These are phyloP conservation scores for Styphnolobium japonicum DNA, from an alignment of 306 rosid genomes.

Conservation along the genomic window DNA sequence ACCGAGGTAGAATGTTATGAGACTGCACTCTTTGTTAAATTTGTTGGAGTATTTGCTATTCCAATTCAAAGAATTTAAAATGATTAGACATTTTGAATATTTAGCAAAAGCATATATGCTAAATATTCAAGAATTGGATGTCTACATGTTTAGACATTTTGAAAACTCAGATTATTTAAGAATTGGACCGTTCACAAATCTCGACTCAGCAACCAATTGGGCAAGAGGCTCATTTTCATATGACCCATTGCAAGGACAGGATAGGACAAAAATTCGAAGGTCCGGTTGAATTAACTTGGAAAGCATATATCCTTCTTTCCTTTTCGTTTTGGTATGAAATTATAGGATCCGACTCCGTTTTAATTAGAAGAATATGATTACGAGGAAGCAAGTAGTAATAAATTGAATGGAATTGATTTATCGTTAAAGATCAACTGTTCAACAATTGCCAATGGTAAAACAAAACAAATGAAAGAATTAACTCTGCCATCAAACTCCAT, in stretches of 20 bases:
- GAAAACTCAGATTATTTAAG: neutral
- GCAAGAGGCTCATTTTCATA: neutral
- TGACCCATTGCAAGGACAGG: neutral
- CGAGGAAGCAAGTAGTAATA: neutral
- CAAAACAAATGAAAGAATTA: slow-evolving; percentile 49
- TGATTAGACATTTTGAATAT: neutral
- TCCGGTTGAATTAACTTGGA: neutral
- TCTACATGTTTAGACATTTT: neutral
- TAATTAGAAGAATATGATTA: neutral
- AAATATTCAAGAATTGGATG: too few species aligned
- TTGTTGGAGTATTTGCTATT: neutral
- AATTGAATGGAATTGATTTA: slow-evolving; percentile 28
- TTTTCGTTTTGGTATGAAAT: neutral
- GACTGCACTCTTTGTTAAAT: neutral
- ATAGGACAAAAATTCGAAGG: neutral
- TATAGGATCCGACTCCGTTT: neutral
- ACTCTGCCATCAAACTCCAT: slow-evolving; percentile 36
- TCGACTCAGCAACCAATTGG: neutral
- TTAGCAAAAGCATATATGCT: neutral
- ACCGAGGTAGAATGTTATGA: neutral
- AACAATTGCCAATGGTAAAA: slow-evolving; percentile 35
- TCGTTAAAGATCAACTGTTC: slow-evolving; percentile 34
- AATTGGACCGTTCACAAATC: neutral
- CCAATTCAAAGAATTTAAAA: neutral
- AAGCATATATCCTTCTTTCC: neutral